phyloP scores from a whole-genome alignment of 1,139 yeast species.

The Protomyces lactucae-debilis region DNA sequence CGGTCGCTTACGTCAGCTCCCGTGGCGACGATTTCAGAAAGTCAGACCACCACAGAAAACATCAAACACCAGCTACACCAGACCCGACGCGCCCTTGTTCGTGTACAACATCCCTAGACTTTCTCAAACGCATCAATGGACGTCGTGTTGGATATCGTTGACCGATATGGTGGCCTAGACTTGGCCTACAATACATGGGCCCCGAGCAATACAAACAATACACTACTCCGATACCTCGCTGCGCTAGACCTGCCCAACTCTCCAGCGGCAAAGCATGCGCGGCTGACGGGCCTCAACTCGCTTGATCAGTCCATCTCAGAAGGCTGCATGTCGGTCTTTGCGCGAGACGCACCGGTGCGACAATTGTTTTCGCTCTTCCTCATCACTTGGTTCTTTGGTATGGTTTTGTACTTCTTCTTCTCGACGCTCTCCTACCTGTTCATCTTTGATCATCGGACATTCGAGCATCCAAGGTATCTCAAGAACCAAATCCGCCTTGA shows the following conservation, averaged over 20 bases:
- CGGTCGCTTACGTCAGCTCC: background rate
- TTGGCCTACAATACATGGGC: slow-evolving; percentile 7
- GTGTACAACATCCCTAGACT: too few species aligned
- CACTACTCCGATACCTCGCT: slow-evolving; percentile 11
- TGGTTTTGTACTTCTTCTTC: slow-evolving; percentile 67
- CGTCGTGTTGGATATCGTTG: slow-evolving; percentile 12
- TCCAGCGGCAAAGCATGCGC: background rate
- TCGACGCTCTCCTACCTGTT: slow-evolving; percentile 70
- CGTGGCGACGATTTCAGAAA: background rate
- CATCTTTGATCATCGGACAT: slow-evolving; percentile 79
- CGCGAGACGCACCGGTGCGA: slow-evolving; percentile 67
- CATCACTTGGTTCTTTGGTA: slow-evolving; percentile 78
- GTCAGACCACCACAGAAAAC: background rate
- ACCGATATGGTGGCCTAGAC: slow-evolving; percentile 18
- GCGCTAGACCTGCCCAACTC: background rate
- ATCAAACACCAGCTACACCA: background rate
- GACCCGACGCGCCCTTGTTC: background rate
- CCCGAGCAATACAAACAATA: slow-evolving; percentile 1
- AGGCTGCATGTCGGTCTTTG: slow-evolving; percentile 1
- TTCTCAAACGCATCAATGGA: slow-evolving; percentile 5
- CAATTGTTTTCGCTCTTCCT: slow-evolving; percentile 63
- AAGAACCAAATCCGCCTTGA: slow-evolving; percentile 87
- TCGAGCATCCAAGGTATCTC: slow-evolving; percentile 92
- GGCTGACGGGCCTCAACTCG: slow-evolving; percentile 1
- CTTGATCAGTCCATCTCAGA: background rate